Evolutionary conservation across 2,329 filamentous ascomycete genomes (phyloP), one percentile per base, ranked within the genome.

Genomic region (Aspergillus sergii): DNA sequence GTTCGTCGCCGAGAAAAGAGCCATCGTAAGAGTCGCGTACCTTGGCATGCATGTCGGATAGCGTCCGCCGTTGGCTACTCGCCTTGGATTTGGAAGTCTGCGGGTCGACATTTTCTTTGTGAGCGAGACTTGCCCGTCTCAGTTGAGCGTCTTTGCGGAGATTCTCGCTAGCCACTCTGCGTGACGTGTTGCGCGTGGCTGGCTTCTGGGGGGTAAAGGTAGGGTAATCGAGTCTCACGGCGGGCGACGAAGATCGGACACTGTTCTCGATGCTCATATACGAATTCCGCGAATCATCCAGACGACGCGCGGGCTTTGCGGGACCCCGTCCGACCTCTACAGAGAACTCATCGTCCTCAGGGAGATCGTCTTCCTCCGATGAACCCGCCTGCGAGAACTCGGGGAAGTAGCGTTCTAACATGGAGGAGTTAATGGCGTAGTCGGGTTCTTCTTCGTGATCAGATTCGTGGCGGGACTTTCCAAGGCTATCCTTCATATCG

Each of bases 301-400:
- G 69, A 62, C 67, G 78, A 68, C 65, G 73, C 63, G 66, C 64
- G 19, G 66, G 66, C 65, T 74, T 80, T 64, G 79, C 79, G 26
- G 77, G 73, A 36, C 83, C 86, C 60, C 88, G 81, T 53, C 84
- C 86, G 36, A 86, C 72, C 70, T 89, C 87, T 61, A 89, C 80
- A 2, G 85, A 87, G 63, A 83, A 78, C 58, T 79, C 81, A 57
- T 82, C 80, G 46, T 84, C 79, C 14, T 79, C 76, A 4, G 72
- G 73, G 60, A 77, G 76, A 21, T 73, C 73, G 34, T 68, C 69
- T 53, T 76, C 73, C 55, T 82, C 80, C 53, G 78, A 80, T 41
- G 75, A 76, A 50, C 75, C 75, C 23, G 76, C 70, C 61, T 78
- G 74, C 5, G 82, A 81, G 66, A 84, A 84, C 48, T 84, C 78